phyloP scores from a whole-genome alignment of 768 basidiomycete genomes.

The Psilocybe sp. region DNA sequence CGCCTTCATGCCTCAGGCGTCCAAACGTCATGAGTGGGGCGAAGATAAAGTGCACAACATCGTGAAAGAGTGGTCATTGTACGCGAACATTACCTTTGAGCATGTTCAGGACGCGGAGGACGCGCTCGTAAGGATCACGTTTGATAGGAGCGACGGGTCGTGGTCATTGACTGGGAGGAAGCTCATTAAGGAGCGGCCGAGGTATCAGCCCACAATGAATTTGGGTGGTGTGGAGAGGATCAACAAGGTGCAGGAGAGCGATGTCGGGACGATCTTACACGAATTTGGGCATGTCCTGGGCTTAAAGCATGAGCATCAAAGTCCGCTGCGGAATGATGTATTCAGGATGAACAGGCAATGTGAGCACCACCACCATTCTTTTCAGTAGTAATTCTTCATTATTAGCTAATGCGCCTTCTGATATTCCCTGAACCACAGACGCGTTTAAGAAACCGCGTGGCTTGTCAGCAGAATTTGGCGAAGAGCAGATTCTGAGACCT shows the following conservation, averaged over 20 bases:
- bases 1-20: too few relatives aligned
- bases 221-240: conserved; percentile 10
- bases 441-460: conserved; percentile 6
- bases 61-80: conserved; percentile 15
- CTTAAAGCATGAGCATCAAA: conserved; percentile 17
- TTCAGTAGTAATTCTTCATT: too few relatives aligned
- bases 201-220: conserved; percentile 11
- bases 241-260: background rate
- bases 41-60: conserved; percentile 9
- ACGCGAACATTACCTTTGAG: conserved; percentile 13
- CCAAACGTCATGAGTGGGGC: too few relatives aligned
- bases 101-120: background rate
- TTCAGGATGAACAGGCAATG: conserved; percentile 9
- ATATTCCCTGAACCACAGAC: conserved; percentile 5
- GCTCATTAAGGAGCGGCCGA: background rate
- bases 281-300: conserved; percentile 18
- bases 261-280: conserved; percentile 15
- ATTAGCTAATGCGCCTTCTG: background rate
- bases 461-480: conserved; percentile 6
- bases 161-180: conserved; percentile 15
- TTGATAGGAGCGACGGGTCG: conserved; percentile 7
- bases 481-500: conserved; percentile 11
- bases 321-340: conserved; percentile 10
- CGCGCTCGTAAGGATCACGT: conserved; percentile 8
- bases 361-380: background rate